phyloP scores from a whole-genome alignment of 129 eudicot species.

The Gnaphalium uliginosum region DNA sequence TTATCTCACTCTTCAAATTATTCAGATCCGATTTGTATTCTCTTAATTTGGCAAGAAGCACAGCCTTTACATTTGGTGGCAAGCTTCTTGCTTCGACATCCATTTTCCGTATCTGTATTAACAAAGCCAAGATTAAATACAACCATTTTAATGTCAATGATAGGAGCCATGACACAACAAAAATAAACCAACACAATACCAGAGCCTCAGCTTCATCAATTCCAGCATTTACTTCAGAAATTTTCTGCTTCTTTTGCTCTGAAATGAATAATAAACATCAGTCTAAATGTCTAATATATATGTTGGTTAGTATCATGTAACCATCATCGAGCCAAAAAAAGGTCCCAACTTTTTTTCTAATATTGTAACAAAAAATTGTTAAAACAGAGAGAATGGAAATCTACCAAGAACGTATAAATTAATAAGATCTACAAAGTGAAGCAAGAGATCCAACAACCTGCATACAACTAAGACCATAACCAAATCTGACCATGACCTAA shows the following conservation, averaged over 20 bases:
- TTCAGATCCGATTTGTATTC: slow-evolving; percentile 73
- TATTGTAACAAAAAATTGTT: neutral
- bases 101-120: slow-evolving; percentile 66
- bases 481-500: neutral
- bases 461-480: neutral
- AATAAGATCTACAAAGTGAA: slow-evolving; percentile 3
- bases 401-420: neutral
- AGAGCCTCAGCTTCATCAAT: slow-evolving; percentile 65
- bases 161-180: slow-evolving; percentile 2
- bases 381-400: neutral
- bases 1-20: slow-evolving; percentile 66
- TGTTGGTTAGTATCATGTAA: slow-evolving; percentile 3
- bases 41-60: slow-evolving; percentile 70
- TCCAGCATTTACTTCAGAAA: slow-evolving; percentile 56
- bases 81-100: slow-evolving; percentile 76
- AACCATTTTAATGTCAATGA: neutral
- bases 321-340: neutral
- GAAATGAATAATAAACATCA: slow-evolving; percentile 34
- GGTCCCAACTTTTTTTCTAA: neutral
- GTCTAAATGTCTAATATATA: neutral
- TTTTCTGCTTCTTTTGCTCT: slow-evolving; percentile 71
- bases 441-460: neutral
- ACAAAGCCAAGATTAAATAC: slow-evolving; percentile 7
- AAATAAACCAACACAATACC: slow-evolving; percentile 34
- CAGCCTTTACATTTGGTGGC: slow-evolving; percentile 67